Conservation (phyloP, 169 alveolate species). For the Prorocentrum cordatum region DNA sequence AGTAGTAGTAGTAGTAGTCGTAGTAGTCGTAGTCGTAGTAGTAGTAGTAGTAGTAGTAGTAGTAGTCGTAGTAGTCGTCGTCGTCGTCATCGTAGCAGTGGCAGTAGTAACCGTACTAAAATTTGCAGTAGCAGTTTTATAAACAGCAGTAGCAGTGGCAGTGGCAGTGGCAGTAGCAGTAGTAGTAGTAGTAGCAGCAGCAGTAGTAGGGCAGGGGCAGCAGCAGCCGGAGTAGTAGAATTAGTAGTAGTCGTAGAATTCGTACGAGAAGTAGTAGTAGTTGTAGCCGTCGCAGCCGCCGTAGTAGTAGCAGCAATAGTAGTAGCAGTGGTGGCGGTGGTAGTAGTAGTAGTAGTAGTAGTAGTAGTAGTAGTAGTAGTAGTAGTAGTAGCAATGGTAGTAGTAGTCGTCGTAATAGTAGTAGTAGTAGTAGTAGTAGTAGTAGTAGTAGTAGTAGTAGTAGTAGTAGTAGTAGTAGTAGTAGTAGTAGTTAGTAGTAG, state of each 20-base stretch:
- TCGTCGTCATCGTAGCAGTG: background rate
- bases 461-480: background rate
- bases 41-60: background rate
- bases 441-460: background rate
- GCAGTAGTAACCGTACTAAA: background rate
- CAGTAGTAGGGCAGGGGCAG: background rate
- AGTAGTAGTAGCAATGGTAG: background rate
- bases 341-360: background rate
- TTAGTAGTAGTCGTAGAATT: background rate
- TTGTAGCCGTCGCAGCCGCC: background rate
- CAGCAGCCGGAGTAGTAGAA: background rate
- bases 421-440: background rate
- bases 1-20: background rate
- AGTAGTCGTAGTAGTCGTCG: background rate
- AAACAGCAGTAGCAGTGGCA: background rate
- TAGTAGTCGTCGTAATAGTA: background rate
- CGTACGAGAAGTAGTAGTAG: background rate
- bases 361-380: background rate
- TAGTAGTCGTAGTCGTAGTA: background rate
- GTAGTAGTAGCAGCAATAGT: background rate
- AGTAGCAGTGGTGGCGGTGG: background rate
- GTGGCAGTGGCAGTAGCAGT: background rate
- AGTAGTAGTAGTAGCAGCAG: background rate
- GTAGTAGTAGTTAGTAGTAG: background rate
- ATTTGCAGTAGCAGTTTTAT: background rate